phyloP scores from a whole-genome alignment of 2,329 filamentous ascomycete genomes.

The Malbranchea cinnamomea region DNA sequence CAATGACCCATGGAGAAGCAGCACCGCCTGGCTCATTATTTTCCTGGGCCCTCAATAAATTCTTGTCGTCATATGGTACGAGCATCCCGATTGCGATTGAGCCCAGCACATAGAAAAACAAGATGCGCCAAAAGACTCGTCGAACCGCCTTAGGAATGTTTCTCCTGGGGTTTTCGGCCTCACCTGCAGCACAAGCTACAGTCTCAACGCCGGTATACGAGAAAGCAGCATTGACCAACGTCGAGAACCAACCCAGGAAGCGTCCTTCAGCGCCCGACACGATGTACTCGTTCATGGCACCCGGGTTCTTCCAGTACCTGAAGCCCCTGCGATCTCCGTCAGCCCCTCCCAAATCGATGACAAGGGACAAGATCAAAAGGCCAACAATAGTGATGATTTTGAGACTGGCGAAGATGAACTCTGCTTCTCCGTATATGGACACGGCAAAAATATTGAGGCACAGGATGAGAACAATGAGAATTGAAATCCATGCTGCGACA shows the following conservation, averaged over 20 bases:
- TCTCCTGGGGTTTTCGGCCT: conserved; percentile 37
- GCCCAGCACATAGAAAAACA: conserved; percentile 43
- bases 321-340: conserved; percentile 48
- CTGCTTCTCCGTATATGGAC: conserved; percentile 34
- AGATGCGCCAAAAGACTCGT: conserved; percentile 40
- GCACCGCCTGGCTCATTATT: conserved; percentile 40
- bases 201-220: conserved; percentile 31
- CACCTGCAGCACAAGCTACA: conserved; percentile 41
- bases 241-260: conserved; percentile 47
- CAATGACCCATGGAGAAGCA: conserved; percentile 60
- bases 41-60: conserved; percentile 31
- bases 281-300: conserved; percentile 53
- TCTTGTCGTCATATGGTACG: conserved; percentile 52
- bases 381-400: conserved; percentile 36
- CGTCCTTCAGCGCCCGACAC: conserved; percentile 40
- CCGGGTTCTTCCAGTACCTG: conserved; percentile 53
- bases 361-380: conserved; percentile 32
- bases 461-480: conserved; percentile 44
- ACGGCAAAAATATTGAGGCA: conserved; percentile 46
- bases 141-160: conserved; percentile 41
- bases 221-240: conserved; percentile 28
- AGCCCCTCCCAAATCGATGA: conserved; percentile 47
- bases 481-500: conserved; percentile 29
- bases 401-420: conserved; percentile 37
- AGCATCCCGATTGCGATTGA: conserved; percentile 45